These are phyloP conservation scores for Hypoxylon sp. DNA, from an alignment of 2,329 filamentous ascomycete species.

Conservation along the genomic window DNA sequence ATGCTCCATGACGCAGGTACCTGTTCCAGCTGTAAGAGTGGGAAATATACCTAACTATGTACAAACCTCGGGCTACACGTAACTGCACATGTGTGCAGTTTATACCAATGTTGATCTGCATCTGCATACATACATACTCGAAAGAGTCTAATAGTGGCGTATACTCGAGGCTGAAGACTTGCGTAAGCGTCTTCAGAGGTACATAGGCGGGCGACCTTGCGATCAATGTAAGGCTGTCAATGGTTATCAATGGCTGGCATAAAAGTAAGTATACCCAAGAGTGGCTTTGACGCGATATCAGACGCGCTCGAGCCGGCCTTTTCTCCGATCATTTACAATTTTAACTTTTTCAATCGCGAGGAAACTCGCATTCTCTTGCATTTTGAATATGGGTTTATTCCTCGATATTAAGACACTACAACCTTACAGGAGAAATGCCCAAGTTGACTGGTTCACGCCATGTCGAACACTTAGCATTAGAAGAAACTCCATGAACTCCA, in stretches of 20 bases:
- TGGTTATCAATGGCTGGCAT: not conserved
- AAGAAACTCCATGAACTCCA: conserved; percentile 11
- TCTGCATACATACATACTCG: not conserved
- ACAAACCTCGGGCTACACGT: not conserved
- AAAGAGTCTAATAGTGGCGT: not conserved
- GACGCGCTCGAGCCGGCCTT: not conserved
- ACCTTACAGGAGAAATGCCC: not conserved
- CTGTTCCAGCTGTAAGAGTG: not conserved
- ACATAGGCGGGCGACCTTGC: not conserved
- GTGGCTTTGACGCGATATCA: not conserved
- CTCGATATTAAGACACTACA: not conserved
- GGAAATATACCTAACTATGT: too few relatives aligned
- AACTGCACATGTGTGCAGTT: too few relatives aligned
- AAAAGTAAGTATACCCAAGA: not conserved
- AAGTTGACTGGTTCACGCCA: not conserved
- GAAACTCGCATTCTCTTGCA: not conserved
- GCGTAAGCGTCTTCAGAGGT: not conserved
- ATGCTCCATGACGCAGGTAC: conserved; percentile 7
- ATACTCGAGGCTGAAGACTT: not conserved
- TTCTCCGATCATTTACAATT: not conserved
- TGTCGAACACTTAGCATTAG: conserved; percentile 1
- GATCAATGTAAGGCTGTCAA: not conserved
- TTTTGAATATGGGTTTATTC: not conserved
- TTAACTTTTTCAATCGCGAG: not conserved
- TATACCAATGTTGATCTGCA: not conserved